Evolutionary conservation across 345 rosid genomes (phyloP), one percentile per base, ranked within the genome.

Genomic region (Brassica juncea): DNA sequence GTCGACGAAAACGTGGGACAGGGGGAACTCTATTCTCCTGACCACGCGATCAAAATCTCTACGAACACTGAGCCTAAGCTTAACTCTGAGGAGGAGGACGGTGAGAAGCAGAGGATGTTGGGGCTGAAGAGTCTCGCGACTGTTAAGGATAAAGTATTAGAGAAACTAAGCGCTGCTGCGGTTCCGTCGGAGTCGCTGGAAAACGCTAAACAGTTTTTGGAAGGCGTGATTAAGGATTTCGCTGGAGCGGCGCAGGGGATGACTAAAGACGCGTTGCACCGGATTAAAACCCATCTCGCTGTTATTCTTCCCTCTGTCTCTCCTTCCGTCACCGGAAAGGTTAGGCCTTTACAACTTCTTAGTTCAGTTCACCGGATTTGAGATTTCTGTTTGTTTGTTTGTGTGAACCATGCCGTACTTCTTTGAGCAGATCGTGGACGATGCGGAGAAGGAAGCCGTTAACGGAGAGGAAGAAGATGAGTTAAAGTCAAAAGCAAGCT

Each of bases 121-220:
- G 79, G 84, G n/a, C 0, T 84, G 76, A 81, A 84, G 76, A 83
- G 75, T 62, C 67, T 87, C 15, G 83, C 82, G 12, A 15, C 44
- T 31, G 81, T 88, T 4, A 88, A 86, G 71, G 91, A 86, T 47
- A 78, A 49, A 81, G 86, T 86, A 1, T 27, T 86, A 65, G 88
- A 78, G 75, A 88, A 88, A 71, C 73, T 88, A 39, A 80, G 75
- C 0, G 84, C 86, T 9, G 86, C 91, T 47, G 16, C 86, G 14
- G 87, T 86, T 21, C 91, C 86, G 0, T 68, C 76, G 0, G 88
- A 86, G 54, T 84, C 83, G n/a, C 66, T 86, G 65, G 91, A 86
- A 69, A 86, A 84, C 35, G 68, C 86, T 6, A 81, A 76, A 37
- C 85, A 70, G 73, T 85, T 85, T 67, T 37, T 86, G 66, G 89